A percentile compares a stretch with the other conserved stretches of the same genome.
Conservation (phyloP, 2,329 filamentous ascomycete genomes). For the Botryotinia calthae region DNA sequence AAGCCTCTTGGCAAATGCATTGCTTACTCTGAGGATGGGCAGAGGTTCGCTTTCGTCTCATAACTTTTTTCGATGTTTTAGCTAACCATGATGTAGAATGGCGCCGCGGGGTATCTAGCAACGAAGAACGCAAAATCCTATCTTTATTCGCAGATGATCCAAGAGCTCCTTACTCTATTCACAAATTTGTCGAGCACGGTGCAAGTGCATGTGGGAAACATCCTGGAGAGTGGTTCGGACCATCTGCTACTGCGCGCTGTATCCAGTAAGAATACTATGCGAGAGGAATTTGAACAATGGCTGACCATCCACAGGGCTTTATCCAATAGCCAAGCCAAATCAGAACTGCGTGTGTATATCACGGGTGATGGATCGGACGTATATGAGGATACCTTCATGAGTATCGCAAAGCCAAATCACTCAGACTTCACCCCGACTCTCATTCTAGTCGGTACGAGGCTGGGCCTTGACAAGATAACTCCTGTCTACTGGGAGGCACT, state of each 20-base stretch:
- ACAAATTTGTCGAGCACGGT: slow-evolving; percentile 88
- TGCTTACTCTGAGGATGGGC: slow-evolving; percentile 70
- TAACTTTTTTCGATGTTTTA: not conserved
- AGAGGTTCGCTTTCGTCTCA: slow-evolving; percentile 56
- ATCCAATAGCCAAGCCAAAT: slow-evolving; percentile 60
- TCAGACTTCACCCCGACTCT: slow-evolving; percentile 76
- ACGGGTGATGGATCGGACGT: slow-evolving; percentile 89
- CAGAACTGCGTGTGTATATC: slow-evolving; percentile 75
- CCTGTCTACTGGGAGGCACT: slow-evolving; percentile 95
- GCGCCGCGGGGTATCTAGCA: slow-evolving; percentile 59
- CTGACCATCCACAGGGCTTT: slow-evolving; percentile 59
- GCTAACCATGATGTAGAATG: slow-evolving; percentile 56
- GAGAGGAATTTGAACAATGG: not conserved
- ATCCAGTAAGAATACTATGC: slow-evolving; percentile 67
- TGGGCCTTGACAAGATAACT: slow-evolving; percentile 93
- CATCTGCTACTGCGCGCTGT: slow-evolving; percentile 91
- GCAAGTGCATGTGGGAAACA: slow-evolving; percentile 87
- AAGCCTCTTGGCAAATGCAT: slow-evolving; percentile 83
- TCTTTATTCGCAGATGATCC: slow-evolving; percentile 85
- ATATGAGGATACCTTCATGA: slow-evolving; percentile 84
- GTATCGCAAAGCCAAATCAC: slow-evolving; percentile 67
- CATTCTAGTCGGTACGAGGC: slow-evolving; percentile 80
- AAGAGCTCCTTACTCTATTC: slow-evolving; percentile 86
- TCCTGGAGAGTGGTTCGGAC: slow-evolving; percentile 97
- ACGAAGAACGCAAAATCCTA: slow-evolving; percentile 68